Evolutionary conservation across 768 basidiomycete species (phyloP).

Genomic region (Daedalea quercina): DNA sequence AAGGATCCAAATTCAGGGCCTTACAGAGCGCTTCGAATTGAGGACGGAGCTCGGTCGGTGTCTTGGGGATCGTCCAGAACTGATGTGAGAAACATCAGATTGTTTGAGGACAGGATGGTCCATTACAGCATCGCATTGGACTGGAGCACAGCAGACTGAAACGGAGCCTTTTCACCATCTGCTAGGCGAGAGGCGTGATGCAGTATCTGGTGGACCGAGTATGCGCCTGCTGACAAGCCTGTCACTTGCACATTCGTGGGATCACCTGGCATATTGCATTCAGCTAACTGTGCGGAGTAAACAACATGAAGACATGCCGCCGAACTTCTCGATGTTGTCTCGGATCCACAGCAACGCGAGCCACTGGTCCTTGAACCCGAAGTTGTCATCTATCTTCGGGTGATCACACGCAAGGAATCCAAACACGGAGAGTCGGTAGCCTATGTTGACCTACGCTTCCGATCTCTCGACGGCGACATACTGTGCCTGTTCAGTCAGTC

Average conservation of each 20-base stretch:
- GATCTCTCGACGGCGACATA: constrained; percentile 55
- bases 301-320: constrained; percentile 35
- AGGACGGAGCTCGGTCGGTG: constrained; percentile 45
- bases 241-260: constrained; percentile 52
- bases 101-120: not conserved
- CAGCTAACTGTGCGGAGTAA: not conserved
- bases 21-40: constrained; percentile 62
- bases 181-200: constrained; percentile 64
- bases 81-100: too few relatives aligned
- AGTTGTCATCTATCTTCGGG: constrained; percentile 62
- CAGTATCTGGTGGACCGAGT: constrained; percentile 70
- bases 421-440: constrained; percentile 70
- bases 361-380: constrained; percentile 85
- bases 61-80: constrained; percentile 42
- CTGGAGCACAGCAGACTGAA: constrained; percentile 61
- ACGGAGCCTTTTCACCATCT: constrained; percentile 48
- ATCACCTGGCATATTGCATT: constrained; percentile 37
- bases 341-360: constrained; percentile 69
- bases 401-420: constrained; percentile 67
- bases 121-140: constrained; percentile 70
- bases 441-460: constrained; percentile 73
- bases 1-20: constrained; percentile 49
- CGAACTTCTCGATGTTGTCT: constrained; percentile 61
- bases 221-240: constrained; percentile 75
- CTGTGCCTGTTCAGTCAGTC: constrained; percentile 54